Base-by-base conservation (phyloP, 495 filamentous ascomycete genomes). In the Aspergillus wentii region DNA sequence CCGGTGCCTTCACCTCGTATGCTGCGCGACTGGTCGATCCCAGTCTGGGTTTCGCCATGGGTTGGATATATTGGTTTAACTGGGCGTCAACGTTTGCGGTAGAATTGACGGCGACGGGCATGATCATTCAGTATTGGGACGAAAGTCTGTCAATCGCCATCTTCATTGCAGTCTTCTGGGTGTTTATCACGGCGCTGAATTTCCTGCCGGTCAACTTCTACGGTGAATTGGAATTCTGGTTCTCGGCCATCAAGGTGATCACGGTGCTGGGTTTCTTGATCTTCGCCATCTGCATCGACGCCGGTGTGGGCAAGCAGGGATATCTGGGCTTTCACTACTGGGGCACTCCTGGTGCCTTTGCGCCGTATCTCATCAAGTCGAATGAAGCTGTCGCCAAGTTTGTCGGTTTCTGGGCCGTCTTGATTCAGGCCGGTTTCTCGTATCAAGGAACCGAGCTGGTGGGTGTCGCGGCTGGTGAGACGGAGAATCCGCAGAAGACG, bases 61-160 rank as follows among this genome's bases (percentile, higher is more conserved):
- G 81, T 11, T 88, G 82, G 80, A 83, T 85, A 40, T 80, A 74
- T 46, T 75, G 71, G 71, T 74, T 73, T 42, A 49, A 56, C 15
- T 57, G 48, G 56, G 60, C 70, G 6, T 75, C 80, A 19, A 83
- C 79, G 0, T 76, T 78, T 29, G 80, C 78, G 21, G 68, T 82
- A 10, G 82, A 85, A 42, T 72, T 86, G 9, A 76, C 76, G 1
- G 81, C 80, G 1, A 78, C 83, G 1, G 71, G 78, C 3, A 57
- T 83, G 23, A 75, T 86, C 40, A 78, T 86, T 20, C 72, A 79
- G 35, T 86, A 74, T 52, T 88, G 83, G 83, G 61, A 79, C 23
- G 53, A 54, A 10, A 29, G 52, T 14, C 64, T 79, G 18, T 76
- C 69, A 33, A 62, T 66, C 42, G 79, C 78, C 17, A 78, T 78